Evolutionary conservation across 2,329 filamentous ascomycete species (phyloP).

Genomic region (Colletotrichum gloeosporioides): DNA sequence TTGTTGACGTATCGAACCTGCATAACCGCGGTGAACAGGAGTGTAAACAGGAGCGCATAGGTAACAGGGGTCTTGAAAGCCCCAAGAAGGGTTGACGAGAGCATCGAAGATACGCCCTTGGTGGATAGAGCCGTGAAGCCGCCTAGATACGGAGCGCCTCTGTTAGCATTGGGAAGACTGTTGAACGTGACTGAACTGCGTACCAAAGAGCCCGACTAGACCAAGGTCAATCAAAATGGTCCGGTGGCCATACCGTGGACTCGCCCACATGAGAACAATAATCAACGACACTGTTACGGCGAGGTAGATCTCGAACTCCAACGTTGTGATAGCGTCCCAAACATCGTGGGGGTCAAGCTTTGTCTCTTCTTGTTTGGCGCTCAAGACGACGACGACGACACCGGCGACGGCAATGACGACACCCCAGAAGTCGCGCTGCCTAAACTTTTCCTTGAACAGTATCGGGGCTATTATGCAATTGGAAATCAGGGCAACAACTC

Average conservation of each 20-base stretch:
- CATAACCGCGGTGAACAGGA: conserved; percentile 87
- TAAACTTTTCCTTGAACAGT: conserved; percentile 90
- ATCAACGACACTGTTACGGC: conserved; percentile 79
- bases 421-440: conserved; percentile 83
- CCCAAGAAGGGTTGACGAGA: conserved; percentile 88
- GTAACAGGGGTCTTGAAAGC: conserved; percentile 92
- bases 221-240: conserved; percentile 93
- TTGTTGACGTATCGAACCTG: conserved; percentile 97
- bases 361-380: conserved; percentile 86
- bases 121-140: conserved; percentile 97
- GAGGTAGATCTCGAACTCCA: conserved; percentile 91
- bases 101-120: conserved; percentile 93
- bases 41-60: conserved; percentile 80
- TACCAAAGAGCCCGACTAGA: conserved; percentile 91
- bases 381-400: conserved; percentile 91
- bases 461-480: conserved; percentile 97
- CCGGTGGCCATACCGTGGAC: conserved; percentile 81
- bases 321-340: conserved; percentile 84
- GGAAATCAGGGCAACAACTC: conserved; percentile 94
- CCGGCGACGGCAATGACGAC: conserved; percentile 87
- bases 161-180: not conserved
- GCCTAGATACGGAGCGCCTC: conserved; percentile 52
- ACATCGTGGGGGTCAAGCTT: conserved; percentile 92
- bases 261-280: conserved; percentile 78
- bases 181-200: conserved; percentile 25